These are phyloP conservation scores for Pelargonium citronellum DNA, from an alignment of 441 rosid species.

Conservation along the genomic window DNA sequence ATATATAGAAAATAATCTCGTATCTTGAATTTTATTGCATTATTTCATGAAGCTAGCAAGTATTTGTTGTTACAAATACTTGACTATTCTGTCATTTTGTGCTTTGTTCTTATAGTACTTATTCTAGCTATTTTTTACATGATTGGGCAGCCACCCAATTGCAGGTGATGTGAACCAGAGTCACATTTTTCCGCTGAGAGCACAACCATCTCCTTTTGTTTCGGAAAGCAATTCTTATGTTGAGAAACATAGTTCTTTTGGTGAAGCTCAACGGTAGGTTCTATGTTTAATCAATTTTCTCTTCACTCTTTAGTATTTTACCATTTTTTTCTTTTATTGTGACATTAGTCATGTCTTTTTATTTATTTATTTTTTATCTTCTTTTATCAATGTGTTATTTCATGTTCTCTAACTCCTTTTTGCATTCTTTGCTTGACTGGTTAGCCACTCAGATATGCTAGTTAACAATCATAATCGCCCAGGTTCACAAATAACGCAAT, in stretches of 20 bases:
- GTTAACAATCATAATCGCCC: constrained; percentile 26
- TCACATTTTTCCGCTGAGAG: not conserved
- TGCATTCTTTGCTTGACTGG: constrained; percentile 25
- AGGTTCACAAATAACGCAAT: constrained; percentile 27
- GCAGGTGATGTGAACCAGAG: not conserved
- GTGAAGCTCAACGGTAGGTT: not conserved
- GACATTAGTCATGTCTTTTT: not conserved
- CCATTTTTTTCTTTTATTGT: not conserved
- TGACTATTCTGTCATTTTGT: not conserved
- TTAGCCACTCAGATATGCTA: constrained; percentile 31
- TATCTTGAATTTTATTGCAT: not conserved
- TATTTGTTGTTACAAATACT: not conserved
- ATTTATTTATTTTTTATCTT: not conserved
- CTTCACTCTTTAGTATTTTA: not conserved
- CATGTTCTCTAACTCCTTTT: constrained; percentile 13
- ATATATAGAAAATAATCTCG: too few relatives aligned
- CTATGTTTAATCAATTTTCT: not conserved
- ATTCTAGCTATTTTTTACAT: not conserved
- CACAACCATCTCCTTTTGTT: constrained; percentile 2
- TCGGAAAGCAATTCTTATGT: not conserved
- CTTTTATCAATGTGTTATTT: not conserved
- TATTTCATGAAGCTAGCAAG: not conserved
- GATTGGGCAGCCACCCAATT: not conserved
- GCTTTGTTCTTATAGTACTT: not conserved
- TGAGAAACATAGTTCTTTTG: not conserved